A percentile compares a stretch with the other conserved stretches of the same genome.
Evolutionary conservation across 257 asterid genomes (phyloP).

Genomic region (Nicotiana undulata): DNA sequence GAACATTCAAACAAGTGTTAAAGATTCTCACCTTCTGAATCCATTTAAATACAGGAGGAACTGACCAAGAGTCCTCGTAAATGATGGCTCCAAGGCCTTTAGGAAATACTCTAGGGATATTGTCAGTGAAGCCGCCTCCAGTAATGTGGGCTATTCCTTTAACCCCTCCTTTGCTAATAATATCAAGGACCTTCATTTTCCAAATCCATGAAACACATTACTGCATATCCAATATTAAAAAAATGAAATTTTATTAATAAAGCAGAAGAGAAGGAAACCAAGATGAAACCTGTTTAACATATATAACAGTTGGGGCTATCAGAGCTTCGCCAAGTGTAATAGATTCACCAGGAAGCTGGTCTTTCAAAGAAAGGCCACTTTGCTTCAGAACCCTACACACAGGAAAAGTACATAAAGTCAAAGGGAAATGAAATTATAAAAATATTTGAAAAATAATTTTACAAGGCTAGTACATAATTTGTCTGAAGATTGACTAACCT

Average conservation of each 20-base stretch:
- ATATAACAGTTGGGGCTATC: conserved; percentile 87
- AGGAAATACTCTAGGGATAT: conserved; percentile 90
- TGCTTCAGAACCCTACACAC: conserved; percentile 61
- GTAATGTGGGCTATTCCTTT: conserved; percentile 98
- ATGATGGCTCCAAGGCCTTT: conserved; percentile 79
- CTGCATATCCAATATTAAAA: neutral
- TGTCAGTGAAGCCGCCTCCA: conserved; percentile 94
- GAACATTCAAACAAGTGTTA: neutral
- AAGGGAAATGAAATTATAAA: neutral
- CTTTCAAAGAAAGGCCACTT: conserved; percentile 64
- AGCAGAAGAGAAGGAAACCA: neutral
- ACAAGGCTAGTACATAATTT: neutral
- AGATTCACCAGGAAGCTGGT: conserved; percentile 65
- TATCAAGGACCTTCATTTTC: conserved; percentile 62
- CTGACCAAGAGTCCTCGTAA: conserved; percentile 57
- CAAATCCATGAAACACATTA: neutral
- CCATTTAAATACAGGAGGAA: conserved; percentile 86
- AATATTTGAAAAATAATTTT: neutral
- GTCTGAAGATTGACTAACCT: conserved; percentile 34
- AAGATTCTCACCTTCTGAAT: conserved; percentile 63
- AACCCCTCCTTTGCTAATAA: conserved; percentile 76
- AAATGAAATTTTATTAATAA: neutral
- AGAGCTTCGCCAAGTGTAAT: conserved; percentile 67
- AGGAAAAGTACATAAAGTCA: neutral
- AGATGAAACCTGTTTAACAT: conserved; percentile 73